A percentile compares a stretch with the other conserved stretches of the same genome.
Conservation (phyloP, 2,329 filamentous ascomycete species). For the Trichophyton simii region DNA sequence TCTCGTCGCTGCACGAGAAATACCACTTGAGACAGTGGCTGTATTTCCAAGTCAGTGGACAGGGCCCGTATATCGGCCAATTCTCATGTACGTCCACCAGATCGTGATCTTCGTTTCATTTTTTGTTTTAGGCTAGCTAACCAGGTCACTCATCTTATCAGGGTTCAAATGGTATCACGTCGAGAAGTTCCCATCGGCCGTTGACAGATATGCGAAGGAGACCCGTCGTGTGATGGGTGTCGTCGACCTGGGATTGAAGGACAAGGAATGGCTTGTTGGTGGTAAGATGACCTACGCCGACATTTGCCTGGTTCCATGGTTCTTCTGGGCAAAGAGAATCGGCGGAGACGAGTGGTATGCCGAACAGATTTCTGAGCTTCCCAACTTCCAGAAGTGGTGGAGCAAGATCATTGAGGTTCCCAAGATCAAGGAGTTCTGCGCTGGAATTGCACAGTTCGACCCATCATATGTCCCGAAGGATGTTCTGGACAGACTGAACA, state of each 20-base stretch:
- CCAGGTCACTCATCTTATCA: constrained; percentile 2
- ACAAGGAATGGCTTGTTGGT: constrained; percentile 6
- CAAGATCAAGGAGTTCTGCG: constrained; percentile 1
- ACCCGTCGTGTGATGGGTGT: constrained; percentile 36
- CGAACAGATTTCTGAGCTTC: background rate
- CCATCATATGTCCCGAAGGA: background rate
- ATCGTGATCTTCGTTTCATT: background rate
- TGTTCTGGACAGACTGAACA: background rate
- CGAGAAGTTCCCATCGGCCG: constrained; percentile 34
- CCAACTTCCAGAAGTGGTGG: constrained; percentile 2
- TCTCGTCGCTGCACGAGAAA: constrained; percentile 18
- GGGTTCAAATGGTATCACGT: constrained; percentile 30
- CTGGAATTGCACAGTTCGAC: background rate
- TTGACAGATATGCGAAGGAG: constrained; percentile 38
- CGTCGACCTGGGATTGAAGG: constrained; percentile 24
- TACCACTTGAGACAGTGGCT: constrained; percentile 31
- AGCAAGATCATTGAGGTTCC: background rate
- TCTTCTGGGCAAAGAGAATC: background rate
- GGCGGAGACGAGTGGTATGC: background rate
- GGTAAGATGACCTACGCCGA: constrained; percentile 6
- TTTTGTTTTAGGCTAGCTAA: constrained; percentile 9
- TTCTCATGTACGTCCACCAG: constrained; percentile 15
- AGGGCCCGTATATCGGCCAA: constrained; percentile 34
- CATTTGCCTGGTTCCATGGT: constrained; percentile 3
- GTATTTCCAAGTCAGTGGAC: constrained; percentile 30